phyloP scores from a whole-genome alignment of 805 yeast genomes.

The Tetrapisispora arboricola region DNA sequence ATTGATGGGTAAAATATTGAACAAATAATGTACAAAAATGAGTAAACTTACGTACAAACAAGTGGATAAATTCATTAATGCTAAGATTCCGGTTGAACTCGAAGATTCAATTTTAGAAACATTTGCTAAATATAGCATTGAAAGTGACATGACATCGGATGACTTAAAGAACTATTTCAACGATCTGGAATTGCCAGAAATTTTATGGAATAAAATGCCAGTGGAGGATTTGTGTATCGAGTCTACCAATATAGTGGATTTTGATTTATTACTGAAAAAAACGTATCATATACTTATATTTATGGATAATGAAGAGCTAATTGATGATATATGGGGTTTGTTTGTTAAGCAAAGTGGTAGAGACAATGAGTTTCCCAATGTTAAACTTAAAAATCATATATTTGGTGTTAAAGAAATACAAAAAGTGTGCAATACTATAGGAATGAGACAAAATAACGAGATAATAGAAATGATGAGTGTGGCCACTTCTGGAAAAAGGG shows the following conservation, averaged over 20 bases:
- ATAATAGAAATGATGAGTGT: constrained; percentile 39
- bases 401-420: constrained; percentile 33
- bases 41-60: neutral
- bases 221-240: constrained; percentile 28
- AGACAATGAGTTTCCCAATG: constrained; percentile 14
- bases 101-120: constrained; percentile 38
- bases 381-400: constrained; percentile 14
- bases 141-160: constrained; percentile 31
- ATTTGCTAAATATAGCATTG: constrained; percentile 33
- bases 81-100: constrained; percentile 32
- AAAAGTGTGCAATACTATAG: constrained; percentile 24
- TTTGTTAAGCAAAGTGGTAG: constrained; percentile 23
- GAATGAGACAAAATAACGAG: constrained; percentile 25
- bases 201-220: constrained; percentile 23
- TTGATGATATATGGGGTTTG: constrained; percentile 35
- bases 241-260: constrained; percentile 38
- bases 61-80: constrained; percentile 22
- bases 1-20: no score
- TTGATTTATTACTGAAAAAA: constrained; percentile 34
- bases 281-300: constrained; percentile 35
- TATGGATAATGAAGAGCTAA: constrained; percentile 28
- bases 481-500: constrained; percentile 32
- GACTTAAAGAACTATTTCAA: constrained; percentile 25
- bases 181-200: constrained; percentile 26
- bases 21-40: no score